These are phyloP conservation scores for Tricholoma terreum DNA, from an alignment of 768 basidiomycete genomes.

Conservation along the genomic window DNA sequence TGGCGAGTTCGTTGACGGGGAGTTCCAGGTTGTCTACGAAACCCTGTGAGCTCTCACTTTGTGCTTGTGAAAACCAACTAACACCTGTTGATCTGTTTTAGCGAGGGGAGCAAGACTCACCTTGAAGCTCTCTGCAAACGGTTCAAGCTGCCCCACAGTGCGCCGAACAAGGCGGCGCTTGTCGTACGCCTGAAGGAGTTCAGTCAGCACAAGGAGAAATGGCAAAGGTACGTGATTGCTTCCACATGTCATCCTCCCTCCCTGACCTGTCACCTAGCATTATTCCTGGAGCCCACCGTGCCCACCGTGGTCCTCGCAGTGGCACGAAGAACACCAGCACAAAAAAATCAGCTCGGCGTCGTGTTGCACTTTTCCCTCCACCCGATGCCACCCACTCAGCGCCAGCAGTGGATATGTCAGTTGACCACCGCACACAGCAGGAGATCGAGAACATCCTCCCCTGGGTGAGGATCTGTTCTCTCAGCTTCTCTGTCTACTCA, in stretches of 20 bases:
- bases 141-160: conserved; percentile 1
- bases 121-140: neutral
- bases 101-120: conserved; percentile 1
- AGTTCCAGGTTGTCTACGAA: neutral
- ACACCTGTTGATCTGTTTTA: neutral
- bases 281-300: neutral
- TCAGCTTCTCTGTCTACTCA: neutral
- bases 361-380: neutral
- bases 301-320: neutral
- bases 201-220: neutral
- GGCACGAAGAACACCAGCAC: neutral
- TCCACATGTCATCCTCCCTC: neutral
- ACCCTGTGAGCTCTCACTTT: neutral
- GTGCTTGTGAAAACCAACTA: neutral
- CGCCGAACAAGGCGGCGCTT: neutral
- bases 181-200: neutral
- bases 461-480: neutral
- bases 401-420: neutral
- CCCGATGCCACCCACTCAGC: neutral
- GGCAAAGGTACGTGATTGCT: neutral
- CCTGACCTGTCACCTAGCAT: neutral
- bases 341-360: neutral
- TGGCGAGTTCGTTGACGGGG: neutral
- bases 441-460: neutral
- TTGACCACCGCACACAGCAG: neutral